phyloP scores from a whole-genome alignment of 805 yeast species.

The Jamesozyma rosinii region DNA sequence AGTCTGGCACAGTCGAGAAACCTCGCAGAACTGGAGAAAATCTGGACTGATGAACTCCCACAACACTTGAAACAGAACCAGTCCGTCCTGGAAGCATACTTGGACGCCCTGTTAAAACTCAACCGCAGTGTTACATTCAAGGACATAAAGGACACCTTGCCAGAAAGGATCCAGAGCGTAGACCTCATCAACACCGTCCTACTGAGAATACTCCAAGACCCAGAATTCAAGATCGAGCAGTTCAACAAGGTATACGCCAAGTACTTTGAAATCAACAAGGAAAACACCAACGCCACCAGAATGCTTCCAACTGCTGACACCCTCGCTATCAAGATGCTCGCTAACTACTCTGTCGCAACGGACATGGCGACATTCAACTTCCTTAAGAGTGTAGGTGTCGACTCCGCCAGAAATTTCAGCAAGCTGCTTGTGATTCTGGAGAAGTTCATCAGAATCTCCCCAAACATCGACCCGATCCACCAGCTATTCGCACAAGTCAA shows the following conservation, averaged over 20 bases:
- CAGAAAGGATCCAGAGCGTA: constrained; percentile 12
- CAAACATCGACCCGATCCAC: constrained; percentile 15
- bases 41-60: constrained; percentile 25
- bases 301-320: constrained; percentile 12
- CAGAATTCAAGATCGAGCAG: constrained; percentile 5
- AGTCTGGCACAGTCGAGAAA: constrained; percentile 18
- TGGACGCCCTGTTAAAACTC: constrained; percentile 10
- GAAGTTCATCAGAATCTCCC: constrained; percentile 16
- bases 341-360: constrained; percentile 10
- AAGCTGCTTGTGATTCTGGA: constrained; percentile 13
- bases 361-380: constrained; percentile 15
- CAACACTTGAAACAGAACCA: constrained; percentile 12
- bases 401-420: constrained; percentile 8
- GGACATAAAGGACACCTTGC: constrained; percentile 11
- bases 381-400: constrained; percentile 14
- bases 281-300: constrained; percentile 1
- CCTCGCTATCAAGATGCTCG: constrained; percentile 20
- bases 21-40: constrained; percentile 10
- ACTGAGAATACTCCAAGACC: constrained; percentile 10
- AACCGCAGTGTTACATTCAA: constrained; percentile 4
- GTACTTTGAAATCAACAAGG: constrained; percentile 8
- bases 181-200: constrained; percentile 21
- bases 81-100: constrained; percentile 16
- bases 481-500: constrained; percentile 15
- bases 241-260: constrained; percentile 14